Base-by-base conservation (phyloP, 2,329 filamentous ascomycete species). In the Periglandula ipomoeae region DNA sequence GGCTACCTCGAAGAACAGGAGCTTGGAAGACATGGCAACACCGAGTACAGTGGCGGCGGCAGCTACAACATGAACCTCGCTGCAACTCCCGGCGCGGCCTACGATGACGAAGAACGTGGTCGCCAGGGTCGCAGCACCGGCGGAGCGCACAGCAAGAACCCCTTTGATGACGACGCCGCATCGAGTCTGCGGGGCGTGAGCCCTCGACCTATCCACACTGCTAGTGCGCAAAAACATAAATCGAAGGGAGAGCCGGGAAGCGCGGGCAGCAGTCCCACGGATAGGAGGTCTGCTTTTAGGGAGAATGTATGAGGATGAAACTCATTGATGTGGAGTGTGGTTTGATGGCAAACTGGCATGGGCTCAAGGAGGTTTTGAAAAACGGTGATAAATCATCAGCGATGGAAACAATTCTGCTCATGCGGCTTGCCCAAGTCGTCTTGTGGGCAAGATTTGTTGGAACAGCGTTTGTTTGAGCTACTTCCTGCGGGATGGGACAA, bases 1-100 rank as follows among this genome's bases (percentile, higher is more conserved):
- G 78, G 78, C 20, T 87, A 87, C 65, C 84, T 87, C 60, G 87
- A 91, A 62, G 85, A 88, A 67, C 81, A 86, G 60, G 86, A 89
- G 65, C 70, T 89, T 5, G 84, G 83, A 68, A 38, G 61, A 46
- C 64, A 63, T 8, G 53, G 57, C 22, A 54, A 68, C 61, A 58
- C 56, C 35, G 62, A 59, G 50, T 61, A 63, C 42, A 46, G 32
- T 51, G 68, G 66, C 53, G 69, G 65, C 47, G 64, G 64, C 39
- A 65, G 70, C 50, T 75, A 78, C 61, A 66, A 70, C 57, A 73
- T 74, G 72, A 74, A 76, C 58, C 55, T 77, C 41, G 61, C 72
- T 3, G 57, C 61, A 4, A 66, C 64, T 5, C 63, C 68, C 7
- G 57, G 59, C 53, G 57, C 53, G 52, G 64, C 49, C 43, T 52